These are phyloP conservation scores for Prunus kanzakura DNA, from an alignment of 306 rosid species.

Conservation along the genomic window DNA sequence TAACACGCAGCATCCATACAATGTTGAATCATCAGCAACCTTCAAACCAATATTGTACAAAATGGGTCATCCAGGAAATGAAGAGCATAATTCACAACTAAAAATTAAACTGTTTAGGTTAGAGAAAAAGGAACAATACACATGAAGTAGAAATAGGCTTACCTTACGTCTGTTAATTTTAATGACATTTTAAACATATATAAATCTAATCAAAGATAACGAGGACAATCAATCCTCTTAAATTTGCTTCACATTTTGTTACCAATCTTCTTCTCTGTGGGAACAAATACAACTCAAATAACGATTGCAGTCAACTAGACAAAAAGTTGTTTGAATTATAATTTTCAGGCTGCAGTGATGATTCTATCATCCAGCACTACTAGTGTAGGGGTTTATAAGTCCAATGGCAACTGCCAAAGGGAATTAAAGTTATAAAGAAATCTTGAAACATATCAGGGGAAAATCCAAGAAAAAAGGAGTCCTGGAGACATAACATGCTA, in stretches of 20 bases:
- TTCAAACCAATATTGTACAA: conserved; percentile 26
- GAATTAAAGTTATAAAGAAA: not conserved
- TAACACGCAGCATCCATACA: conserved; percentile 94
- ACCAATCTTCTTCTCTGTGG: not conserved
- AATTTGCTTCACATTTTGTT: not conserved
- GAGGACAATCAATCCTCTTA: not conserved
- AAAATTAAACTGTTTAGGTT: not conserved
- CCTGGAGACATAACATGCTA: conserved; percentile 8
- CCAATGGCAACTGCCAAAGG: not conserved
- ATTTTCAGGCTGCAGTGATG: not conserved
- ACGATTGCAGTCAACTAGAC: not conserved
- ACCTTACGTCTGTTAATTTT: not conserved
- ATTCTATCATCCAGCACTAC: not conserved
- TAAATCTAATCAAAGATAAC: conserved; percentile 1
- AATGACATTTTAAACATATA: not conserved
- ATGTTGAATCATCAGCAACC: conserved; percentile 96
- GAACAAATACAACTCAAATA: not conserved
- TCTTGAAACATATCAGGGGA: not conserved
- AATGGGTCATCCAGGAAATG: conserved; percentile 9
- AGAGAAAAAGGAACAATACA: not conserved
- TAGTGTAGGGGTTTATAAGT: not conserved
- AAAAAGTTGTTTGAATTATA: not conserved
- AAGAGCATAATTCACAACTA: not conserved
- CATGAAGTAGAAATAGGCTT: not conserved
- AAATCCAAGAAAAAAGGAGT: conserved; percentile 10